Conservation (phyloP, 768 basidiomycete species). For the Lentinula aciculospora region DNA sequence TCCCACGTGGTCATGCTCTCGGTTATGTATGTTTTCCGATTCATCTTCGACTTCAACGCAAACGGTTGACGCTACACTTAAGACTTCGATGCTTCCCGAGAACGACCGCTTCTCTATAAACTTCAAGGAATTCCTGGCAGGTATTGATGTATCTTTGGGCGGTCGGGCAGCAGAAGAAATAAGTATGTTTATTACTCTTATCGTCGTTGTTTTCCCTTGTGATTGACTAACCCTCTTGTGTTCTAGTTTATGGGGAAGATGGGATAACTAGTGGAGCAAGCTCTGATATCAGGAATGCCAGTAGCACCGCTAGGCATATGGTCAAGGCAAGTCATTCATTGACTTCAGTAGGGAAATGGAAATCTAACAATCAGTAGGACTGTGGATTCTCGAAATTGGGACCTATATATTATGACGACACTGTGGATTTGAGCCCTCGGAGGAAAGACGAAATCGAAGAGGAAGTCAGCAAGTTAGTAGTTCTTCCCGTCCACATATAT, state of each 20-base stretch:
- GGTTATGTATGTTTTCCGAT: slow-evolving; percentile 50
- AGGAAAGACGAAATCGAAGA: slow-evolving; percentile 83
- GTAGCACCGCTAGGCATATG: slow-evolving; percentile 76
- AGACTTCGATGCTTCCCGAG: slow-evolving; percentile 77
- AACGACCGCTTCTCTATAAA: slow-evolving; percentile 71
- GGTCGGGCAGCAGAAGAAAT: slow-evolving; percentile 94
- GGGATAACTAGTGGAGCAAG: slow-evolving; percentile 90
- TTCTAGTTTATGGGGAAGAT: slow-evolving; percentile 78
- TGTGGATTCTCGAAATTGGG: slow-evolving; percentile 85
- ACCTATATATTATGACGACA: slow-evolving; percentile 76
- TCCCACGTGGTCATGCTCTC: slow-evolving; percentile 92
- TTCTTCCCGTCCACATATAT: slow-evolving; percentile 6
- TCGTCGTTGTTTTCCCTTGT: slow-evolving; percentile 9
- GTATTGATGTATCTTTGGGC: slow-evolving; percentile 90
- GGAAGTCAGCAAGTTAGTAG: slow-evolving; percentile 74
- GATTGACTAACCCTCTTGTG: neutral
- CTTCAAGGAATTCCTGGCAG: slow-evolving; percentile 68
- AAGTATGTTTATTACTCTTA: slow-evolving; percentile 36
- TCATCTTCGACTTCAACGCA: slow-evolving; percentile 4
- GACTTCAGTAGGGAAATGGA: neutral
- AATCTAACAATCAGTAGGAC: slow-evolving; percentile 33
- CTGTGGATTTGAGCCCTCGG: slow-evolving; percentile 67
- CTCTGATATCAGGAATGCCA: slow-evolving; percentile 81
- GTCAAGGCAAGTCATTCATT: slow-evolving; percentile 59
- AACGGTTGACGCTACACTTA: slow-evolving; percentile 20